Conservation (phyloP, 805 yeast genomes). For the Dipodascopsis uninucleata region DNA sequence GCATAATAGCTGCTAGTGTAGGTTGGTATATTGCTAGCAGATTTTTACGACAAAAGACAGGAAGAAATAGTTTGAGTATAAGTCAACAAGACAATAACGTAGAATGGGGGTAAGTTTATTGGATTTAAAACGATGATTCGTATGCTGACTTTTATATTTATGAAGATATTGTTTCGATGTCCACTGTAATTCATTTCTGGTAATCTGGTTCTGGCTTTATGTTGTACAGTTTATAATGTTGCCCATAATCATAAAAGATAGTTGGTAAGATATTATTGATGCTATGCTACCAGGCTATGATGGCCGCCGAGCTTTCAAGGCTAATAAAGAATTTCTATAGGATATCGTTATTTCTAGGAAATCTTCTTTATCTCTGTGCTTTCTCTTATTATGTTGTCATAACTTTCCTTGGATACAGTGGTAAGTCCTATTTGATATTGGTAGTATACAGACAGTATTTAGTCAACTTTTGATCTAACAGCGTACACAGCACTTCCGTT, state of each 20-base stretch:
- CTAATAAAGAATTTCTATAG: constrained; percentile 5
- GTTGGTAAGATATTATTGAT: constrained; percentile 39
- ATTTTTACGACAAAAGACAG: constrained; percentile 48
- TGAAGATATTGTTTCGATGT: constrained; percentile 71
- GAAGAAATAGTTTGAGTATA: constrained; percentile 31
- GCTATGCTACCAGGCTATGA: too few relatives aligned
- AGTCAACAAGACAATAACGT: constrained; percentile 44
- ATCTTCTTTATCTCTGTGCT: constrained; percentile 70
- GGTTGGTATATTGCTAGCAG: constrained; percentile 71
- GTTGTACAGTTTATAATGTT: constrained; percentile 68
- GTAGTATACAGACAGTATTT: too few relatives aligned
- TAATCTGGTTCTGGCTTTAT: constrained; percentile 73
- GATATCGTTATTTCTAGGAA: constrained; percentile 69
- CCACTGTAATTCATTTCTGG: constrained; percentile 84
- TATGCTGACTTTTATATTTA: not conserved
- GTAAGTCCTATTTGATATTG: constrained; percentile 32
- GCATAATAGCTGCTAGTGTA: constrained; percentile 63
- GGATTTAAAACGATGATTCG: not conserved
- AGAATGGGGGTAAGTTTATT: constrained; percentile 71
- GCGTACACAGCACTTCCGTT: constrained; percentile 47
- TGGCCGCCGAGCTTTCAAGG: not conserved
- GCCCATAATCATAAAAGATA: constrained; percentile 64
- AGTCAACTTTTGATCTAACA: too few relatives aligned
- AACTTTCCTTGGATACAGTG: constrained; percentile 84
- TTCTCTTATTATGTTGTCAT: constrained; percentile 71